Conservation (phyloP, 371 early-diverging fungal species). For the Mortierella sp. region DNA sequence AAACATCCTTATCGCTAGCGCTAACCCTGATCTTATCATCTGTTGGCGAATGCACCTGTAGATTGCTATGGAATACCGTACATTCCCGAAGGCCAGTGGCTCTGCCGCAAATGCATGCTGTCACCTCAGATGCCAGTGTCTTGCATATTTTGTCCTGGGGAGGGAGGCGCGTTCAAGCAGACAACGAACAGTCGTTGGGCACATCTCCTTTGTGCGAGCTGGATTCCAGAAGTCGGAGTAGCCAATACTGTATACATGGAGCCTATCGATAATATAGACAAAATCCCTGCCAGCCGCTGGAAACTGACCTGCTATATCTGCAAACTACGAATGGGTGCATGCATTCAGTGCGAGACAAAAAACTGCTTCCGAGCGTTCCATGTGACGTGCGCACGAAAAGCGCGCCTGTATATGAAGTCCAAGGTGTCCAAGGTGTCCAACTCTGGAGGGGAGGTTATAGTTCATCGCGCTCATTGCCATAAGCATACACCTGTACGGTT, state of each 20-base stretch:
- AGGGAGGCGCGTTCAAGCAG: slow-evolving; percentile 98
- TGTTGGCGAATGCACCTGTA: slow-evolving; percentile 34
- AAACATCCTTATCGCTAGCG: not conserved
- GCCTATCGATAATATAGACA: slow-evolving; percentile 93
- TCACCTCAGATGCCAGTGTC: slow-evolving; percentile 91
- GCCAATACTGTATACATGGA: slow-evolving; percentile 97
- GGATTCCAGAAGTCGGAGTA: slow-evolving; percentile 96
- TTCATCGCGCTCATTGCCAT: slow-evolving; percentile 82
- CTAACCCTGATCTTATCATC: not conserved
- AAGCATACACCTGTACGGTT: slow-evolving; percentile 87
- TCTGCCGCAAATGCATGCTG: slow-evolving; percentile 97
- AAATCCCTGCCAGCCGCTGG: slow-evolving; percentile 92
- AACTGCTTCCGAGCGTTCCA: slow-evolving; percentile 95
- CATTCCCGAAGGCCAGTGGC: slow-evolving; percentile 99
- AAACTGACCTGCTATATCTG: slow-evolving; percentile 91
- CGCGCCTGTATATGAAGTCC: slow-evolving; percentile 86
- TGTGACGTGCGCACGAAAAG: slow-evolving; percentile 93
- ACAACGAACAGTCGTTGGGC: slow-evolving; percentile 95
- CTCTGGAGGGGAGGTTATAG: slow-evolving; percentile 67
- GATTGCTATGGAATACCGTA: slow-evolving; percentile 99
- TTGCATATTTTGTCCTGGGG: slow-evolving; percentile 95
- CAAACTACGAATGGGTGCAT: slow-evolving; percentile 86
- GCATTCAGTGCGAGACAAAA: slow-evolving; percentile 94
- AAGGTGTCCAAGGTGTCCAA: slow-evolving; percentile 68
- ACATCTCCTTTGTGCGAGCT: slow-evolving; percentile 95